A percentile compares a stretch with the other conserved stretches of the same genome.
Evolutionary conservation across 345 rosid species (phyloP).

Genomic region (Boechera retrofracta): DNA sequence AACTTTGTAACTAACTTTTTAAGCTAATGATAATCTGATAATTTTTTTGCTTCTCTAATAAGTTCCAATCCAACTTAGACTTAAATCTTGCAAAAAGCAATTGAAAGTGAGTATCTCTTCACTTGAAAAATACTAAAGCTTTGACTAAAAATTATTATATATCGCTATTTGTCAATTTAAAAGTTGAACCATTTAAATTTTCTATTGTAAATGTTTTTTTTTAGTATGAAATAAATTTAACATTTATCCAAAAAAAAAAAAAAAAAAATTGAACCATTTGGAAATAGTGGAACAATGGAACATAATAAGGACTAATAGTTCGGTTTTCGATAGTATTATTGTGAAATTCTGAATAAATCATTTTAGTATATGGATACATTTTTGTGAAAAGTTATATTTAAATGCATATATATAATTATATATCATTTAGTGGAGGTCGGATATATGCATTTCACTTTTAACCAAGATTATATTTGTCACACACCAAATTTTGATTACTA

Average conservation of each 20-base stretch:
- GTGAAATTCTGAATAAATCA: neutral
- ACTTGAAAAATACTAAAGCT: constrained; percentile 15
- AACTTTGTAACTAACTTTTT: too few species aligned
- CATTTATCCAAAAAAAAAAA: too few species aligned
- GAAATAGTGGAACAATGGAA: neutral
- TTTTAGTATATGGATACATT: neutral
- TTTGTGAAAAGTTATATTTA: neutral
- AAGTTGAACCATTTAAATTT: neutral
- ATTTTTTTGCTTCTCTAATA: too few species aligned
- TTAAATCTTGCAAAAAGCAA: neutral
- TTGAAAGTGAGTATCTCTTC: constrained; percentile 15
- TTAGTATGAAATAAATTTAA: too few species aligned
- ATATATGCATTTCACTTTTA: constrained; percentile 30
- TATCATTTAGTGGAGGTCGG: constrained; percentile 33
- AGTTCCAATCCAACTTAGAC: neutral
- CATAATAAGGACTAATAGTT: neutral
- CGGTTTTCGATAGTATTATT: neutral
- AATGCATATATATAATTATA: constrained; percentile 3
- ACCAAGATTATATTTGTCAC: constrained; percentile 23
- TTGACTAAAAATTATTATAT: neutral
- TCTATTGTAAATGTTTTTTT: too few species aligned
- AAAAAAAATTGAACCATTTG: neutral
- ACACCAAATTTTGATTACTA: constrained; percentile 27
- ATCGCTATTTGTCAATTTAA: constrained; percentile 5
- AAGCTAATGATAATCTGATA: too few species aligned